Conservation (phyloP, 192 early-diverging fungal genomes). For the Coemansia sp. region DNA sequence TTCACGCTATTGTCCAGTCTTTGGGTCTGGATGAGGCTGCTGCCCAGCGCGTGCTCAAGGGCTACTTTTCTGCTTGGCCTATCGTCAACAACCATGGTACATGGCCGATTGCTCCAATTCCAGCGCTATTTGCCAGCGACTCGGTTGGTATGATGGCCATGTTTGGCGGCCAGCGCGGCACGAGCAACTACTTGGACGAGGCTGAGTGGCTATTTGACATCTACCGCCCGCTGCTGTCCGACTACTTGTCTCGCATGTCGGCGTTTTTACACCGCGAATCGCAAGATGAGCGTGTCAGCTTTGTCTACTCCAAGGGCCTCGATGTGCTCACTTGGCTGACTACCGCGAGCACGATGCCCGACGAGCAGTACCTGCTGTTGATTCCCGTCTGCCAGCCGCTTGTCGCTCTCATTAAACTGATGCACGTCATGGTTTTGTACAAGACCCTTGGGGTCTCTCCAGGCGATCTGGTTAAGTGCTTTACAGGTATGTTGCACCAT, state of each 20-base stretch:
- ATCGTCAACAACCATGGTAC: neutral
- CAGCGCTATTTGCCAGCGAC: constrained; percentile 39
- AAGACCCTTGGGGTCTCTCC: constrained; percentile 60
- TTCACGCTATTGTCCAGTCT: constrained; percentile 10
- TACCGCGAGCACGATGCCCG: constrained; percentile 63
- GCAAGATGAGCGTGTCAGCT: constrained; percentile 52
- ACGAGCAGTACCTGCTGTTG: constrained; percentile 65
- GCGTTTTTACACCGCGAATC: constrained; percentile 60
- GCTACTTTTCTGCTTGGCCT: constrained; percentile 24
- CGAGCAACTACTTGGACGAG: constrained; percentile 82
- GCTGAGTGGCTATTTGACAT: constrained; percentile 67
- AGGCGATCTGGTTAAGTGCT: constrained; percentile 23
- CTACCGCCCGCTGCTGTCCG: constrained; percentile 68
- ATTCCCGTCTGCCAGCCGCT: constrained; percentile 77
- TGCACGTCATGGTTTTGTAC: constrained; percentile 71
- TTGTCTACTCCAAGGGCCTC: constrained; percentile 64
- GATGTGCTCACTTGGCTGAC: constrained; percentile 80
- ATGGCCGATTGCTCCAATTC: neutral
- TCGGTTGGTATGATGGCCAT: constrained; percentile 73
- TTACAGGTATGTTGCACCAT: constrained; percentile 24
- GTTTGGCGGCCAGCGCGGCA: constrained; percentile 94
- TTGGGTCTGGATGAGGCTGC: constrained; percentile 6
- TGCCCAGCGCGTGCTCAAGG: constrained; percentile 13
- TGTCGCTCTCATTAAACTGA: constrained; percentile 84
- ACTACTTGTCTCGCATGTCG: constrained; percentile 73